These are phyloP conservation scores for Arachnomyces sp. DNA, from an alignment of 2,329 filamentous ascomycete genomes.

Conservation along the genomic window DNA sequence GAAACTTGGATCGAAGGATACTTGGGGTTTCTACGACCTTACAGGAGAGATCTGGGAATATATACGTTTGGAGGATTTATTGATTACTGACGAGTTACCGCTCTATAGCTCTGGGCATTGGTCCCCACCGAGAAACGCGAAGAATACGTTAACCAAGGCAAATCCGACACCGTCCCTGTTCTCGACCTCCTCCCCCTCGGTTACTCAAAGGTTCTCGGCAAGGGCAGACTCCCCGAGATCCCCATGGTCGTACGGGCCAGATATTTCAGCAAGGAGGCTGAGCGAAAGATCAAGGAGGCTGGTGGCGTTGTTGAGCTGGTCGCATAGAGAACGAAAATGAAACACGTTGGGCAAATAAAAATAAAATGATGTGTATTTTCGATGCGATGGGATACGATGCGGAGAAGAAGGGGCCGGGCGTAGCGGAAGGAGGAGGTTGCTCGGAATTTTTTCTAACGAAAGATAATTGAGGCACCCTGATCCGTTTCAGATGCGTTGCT, in stretches of 20 bases:
- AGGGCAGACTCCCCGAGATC: constrained; percentile 89
- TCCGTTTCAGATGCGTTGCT: no score
- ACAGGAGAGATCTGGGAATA: background rate
- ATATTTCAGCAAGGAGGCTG: constrained; percentile 91
- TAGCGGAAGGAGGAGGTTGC: no score
- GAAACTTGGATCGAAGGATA: constrained; percentile 7
- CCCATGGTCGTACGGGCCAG: constrained; percentile 90
- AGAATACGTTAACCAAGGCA: constrained; percentile 71
- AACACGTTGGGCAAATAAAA: constrained; percentile 22
- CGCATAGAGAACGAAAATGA: constrained; percentile 54
- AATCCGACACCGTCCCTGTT: constrained; percentile 89
- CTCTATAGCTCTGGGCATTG: constrained; percentile 77
- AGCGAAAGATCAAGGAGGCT: constrained; percentile 98
- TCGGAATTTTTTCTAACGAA: no score
- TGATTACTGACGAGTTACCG: constrained; percentile 13
- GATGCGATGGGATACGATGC: no score
- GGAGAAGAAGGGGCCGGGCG: no score
- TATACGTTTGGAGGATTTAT: constrained; percentile 9
- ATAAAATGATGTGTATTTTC: constrained; percentile 23
- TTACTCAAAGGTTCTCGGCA: constrained; percentile 98
- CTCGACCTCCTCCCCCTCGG: constrained; percentile 95
- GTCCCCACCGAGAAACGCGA: constrained; percentile 89
- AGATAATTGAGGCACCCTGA: constrained; percentile 18
- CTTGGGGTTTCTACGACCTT: constrained; percentile 4
- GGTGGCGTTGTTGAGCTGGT: constrained; percentile 94